Evolutionary conservation across 345 rosid species (phyloP), one percentile per base, ranked within the genome.

Genomic region (Tarenaya hassleriana): DNA sequence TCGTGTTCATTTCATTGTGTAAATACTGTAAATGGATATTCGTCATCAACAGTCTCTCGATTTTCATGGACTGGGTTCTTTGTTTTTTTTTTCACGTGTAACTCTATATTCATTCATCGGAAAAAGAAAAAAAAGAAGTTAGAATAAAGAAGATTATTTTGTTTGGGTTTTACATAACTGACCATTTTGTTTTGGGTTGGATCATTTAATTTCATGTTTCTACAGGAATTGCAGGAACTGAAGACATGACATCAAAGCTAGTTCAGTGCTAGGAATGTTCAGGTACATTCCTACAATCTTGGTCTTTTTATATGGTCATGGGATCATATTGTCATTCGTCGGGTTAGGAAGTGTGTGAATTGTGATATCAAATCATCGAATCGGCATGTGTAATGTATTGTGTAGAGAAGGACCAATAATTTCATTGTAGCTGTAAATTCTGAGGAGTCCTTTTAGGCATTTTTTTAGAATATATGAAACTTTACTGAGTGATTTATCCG

Each of bases 1-100:
- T 61, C 59, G 64, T 29, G 10, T 60, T 47, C 68, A 67, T 64
- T 60, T 74, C 63, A 62, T 72, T 75, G 67, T 74, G 42, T 84
- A 91, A 84, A 80, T 69, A 73, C 60, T 90, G 89, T 86, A 86
- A 78, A 86, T 82, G 74, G 56, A 70, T 13, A 61, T 68, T 60
- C 66, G 56, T 55, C 63, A 43, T 62, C 61, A 68, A 55, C 64
- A 66, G 71, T 66, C 71, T 63, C 51, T 60, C 65, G 50, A 74
- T 80, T 72, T 73, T 73, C 72, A 80, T 64, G 69, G 81, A 75
- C 75, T 65, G 71, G 54, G 54, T 60, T 53, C 41, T 59, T 59
- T 52, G 54, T 24, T 46, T 39, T 55, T 47, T 62, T 59, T 66
- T 59, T 78, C 73, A 63, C 71, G 66, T 80, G 81, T 77, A 78